Percentiles rank a stretch among this genome's conserved stretches.
phyloP scores from a whole-genome alignment of 345 rosid genomes.

The Clausena lansium region DNA sequence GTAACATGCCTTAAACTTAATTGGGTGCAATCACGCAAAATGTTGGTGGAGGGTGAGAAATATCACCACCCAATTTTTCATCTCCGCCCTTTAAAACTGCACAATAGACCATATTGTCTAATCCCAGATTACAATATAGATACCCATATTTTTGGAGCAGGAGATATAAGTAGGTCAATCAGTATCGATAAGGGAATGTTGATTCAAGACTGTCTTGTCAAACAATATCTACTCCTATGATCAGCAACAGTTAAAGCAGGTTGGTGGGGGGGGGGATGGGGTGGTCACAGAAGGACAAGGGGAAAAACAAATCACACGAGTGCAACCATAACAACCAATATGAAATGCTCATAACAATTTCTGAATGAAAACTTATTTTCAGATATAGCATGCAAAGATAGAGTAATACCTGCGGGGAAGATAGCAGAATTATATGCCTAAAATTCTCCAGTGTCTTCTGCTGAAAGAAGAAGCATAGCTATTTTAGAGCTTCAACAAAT shows the following conservation, averaged over 20 bases:
- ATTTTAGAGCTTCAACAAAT: constrained; percentile 18
- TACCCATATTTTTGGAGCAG: neutral
- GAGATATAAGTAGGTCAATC: neutral
- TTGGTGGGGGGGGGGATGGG: too few species aligned
- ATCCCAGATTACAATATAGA: neutral
- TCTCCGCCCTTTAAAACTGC: neutral
- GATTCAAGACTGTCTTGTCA: neutral
- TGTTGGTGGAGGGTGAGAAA: too few species aligned
- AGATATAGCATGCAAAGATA: neutral
- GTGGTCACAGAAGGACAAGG: neutral
- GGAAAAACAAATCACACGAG: neutral
- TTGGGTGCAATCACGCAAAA: too few species aligned
- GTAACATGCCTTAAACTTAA: too few species aligned
- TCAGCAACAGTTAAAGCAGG: neutral
- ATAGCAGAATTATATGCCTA: constrained; percentile 64
- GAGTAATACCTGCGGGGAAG: constrained; percentile 83
- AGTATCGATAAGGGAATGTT: neutral
- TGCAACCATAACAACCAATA: neutral
- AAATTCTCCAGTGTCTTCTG: constrained; percentile 82
- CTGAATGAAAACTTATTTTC: neutral
- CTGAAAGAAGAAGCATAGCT: constrained; percentile 46
- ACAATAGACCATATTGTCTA: neutral
- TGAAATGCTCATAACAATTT: neutral
- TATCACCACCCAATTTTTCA: neutral
- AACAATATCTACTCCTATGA: neutral